Conservation (phyloP, 805 yeast species). For the Candida takata region DNA sequence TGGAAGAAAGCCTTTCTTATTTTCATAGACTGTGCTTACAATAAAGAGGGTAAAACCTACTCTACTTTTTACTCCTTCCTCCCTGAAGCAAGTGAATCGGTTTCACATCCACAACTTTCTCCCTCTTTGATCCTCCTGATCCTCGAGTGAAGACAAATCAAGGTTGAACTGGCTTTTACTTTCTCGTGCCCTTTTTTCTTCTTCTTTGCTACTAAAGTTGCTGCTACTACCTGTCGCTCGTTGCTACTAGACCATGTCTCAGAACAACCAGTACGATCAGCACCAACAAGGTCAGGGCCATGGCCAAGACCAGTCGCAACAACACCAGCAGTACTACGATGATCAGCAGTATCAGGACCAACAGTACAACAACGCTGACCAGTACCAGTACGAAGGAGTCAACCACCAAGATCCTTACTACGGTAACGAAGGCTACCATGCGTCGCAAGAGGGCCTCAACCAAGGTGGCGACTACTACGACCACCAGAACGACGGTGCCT, state of each 20-base stretch:
- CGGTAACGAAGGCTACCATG: constrained; percentile 27
- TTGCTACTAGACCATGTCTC: constrained; percentile 1
- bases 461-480: constrained; percentile 25
- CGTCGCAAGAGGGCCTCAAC: constrained; percentile 24
- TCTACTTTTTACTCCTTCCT: too few relatives aligned
- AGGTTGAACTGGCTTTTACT: too few relatives aligned
- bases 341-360: constrained; percentile 9
- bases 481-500: constrained; percentile 25
- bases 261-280: constrained; percentile 11
- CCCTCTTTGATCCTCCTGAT: too few relatives aligned
- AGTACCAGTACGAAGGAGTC: constrained; percentile 25
- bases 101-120: too few relatives aligned
- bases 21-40: too few relatives aligned
- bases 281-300: constrained; percentile 11
- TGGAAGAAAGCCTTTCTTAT: too few relatives aligned
- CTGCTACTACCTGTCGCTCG: neutral
- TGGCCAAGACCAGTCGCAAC: constrained; percentile 10
- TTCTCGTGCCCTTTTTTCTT: too few relatives aligned
- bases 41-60: too few relatives aligned
- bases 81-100: too few relatives aligned
- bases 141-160: too few relatives aligned
- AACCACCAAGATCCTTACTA: constrained; percentile 36
- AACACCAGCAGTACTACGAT: too few relatives aligned
- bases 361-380: constrained; percentile 32
- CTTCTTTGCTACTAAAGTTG: too few relatives aligned